Base-by-base conservation (phyloP, 2,329 filamentous ascomycete species). In the Sporothrix brasiliensis region DNA sequence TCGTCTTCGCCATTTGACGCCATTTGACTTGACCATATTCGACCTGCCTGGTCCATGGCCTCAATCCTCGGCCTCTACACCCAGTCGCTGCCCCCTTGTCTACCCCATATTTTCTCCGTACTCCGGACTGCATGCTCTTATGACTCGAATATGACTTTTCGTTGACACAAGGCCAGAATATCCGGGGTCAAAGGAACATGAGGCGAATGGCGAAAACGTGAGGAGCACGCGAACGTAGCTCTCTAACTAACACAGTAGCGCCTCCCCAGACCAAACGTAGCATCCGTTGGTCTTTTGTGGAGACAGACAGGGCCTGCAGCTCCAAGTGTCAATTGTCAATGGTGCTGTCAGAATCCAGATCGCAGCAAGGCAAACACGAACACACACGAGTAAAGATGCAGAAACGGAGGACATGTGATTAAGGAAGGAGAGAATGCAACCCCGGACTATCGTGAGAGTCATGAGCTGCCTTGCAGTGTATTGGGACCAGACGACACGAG, bases 241-340 rank as follows among this genome's bases (percentile, higher is more conserved):
- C n/a, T 60, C 56, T n/a, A 41, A 21, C 21, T 56, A 56, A 30
- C 3, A 52, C 50, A 19, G 61, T 66, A 44, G 27, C 21, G 24
- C n/a, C 27, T 39, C 49, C 30, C 63, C 44, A n/a, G 49, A 53
- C 49, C 63, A 67, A 67, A 67, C 63, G 63, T 67, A 67, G 63
- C 63, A 67, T 53, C 63, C 49, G 63, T 67, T 53, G n/a, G 1
- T 9, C 27, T 47, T 16, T 53, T 67, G 63, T 67, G 63, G 63
- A 10, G 49, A 67, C 53, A 21, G 47, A 10, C 61, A 44, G 21
- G 21, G 44, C 44, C 16, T 52, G 24, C 61, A 49, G 44, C 61
- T 21, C 24, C 61, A 49, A 61, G 58, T 41, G 58, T 50, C 47
- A 3, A 50, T 19, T 24, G 41, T 11, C 41, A 24, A 24, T 14